Evolutionary conservation across 2,329 filamentous ascomycete species (phyloP), one percentile per base, ranked within the genome.

Genomic region (Coniochaeta sp.): DNA sequence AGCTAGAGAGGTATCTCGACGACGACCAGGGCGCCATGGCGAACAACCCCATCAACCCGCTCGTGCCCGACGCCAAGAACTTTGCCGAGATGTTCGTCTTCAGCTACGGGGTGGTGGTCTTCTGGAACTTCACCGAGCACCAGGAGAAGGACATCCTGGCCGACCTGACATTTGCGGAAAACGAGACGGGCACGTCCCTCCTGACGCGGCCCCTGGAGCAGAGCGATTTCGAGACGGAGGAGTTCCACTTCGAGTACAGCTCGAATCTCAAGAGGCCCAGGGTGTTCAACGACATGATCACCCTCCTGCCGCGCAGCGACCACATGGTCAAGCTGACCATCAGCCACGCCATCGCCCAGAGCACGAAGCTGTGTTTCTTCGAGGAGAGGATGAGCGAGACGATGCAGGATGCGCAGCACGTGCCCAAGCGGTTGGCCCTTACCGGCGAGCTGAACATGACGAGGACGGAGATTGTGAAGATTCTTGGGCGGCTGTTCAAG

Each of bases 241-340:
- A 98, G 71, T 97, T 99, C 69, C 93, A 99, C 71, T 99, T 99
- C 71, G 93, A 98, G 73, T 99, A 99, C 78, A 96, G 91, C 68
- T 83, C 86, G 0, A 83, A 91, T 61, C 91, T 95, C 36, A 89
- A 92, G 63, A 85, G 93, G 57, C 95, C 95, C 5, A 85, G 95
- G 60, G 90, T 99, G 33, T 99, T 96, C 78, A 98, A 99, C 75
- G 95, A 99, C 74, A 99, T 99, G 95, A 98, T 99, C 68, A 99
- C 95, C 0, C 79, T 99, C 52, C 83, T 96, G 64, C 96, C 91
- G 62, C 88, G 91, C 43, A 85, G 82, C 31, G 95, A 99, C 76
- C 95, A 99, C 76, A 98, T 99, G 93, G 96, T 98, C 72, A 98
- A 98, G 76, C 81, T 99, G 17, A 92, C 93, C 36, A 99, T 99